phyloP scores from a whole-genome alignment of 345 rosid species.

The Eutrema heterophyllum region DNA sequence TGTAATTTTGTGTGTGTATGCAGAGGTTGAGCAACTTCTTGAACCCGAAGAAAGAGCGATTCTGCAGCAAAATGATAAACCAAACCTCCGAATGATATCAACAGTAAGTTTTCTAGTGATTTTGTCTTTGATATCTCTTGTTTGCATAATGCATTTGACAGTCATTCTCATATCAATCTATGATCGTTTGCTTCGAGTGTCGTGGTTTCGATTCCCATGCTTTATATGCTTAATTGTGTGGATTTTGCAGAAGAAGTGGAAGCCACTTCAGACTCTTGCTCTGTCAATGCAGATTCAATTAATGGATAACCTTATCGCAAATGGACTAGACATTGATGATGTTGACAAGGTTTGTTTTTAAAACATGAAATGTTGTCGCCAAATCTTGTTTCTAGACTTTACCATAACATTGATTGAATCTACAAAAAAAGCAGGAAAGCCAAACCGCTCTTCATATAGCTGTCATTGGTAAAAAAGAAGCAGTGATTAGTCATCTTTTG shows the following conservation, averaged over 20 bases:
- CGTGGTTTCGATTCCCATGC: neutral
- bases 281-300: slow-evolving; percentile 61
- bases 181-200: slow-evolving; percentile 1
- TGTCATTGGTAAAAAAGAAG: slow-evolving; percentile 81
- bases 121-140: neutral
- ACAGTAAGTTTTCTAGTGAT: slow-evolving; percentile 27
- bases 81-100: slow-evolving; percentile 43
- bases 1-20: neutral
- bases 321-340: slow-evolving; percentile 59
- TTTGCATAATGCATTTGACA: neutral
- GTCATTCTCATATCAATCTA: neutral
- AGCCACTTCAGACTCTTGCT: slow-evolving; percentile 77
- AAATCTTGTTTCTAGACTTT: neutral
- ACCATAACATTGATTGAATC: neutral
- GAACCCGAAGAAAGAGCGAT: slow-evolving; percentile 67
- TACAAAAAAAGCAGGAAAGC: slow-evolving; percentile 48
- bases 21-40: slow-evolving; percentile 74
- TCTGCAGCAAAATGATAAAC: slow-evolving; percentile 56
- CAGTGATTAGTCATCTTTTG: slow-evolving; percentile 86
- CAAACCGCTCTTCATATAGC: slow-evolving; percentile 80
- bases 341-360: slow-evolving; percentile 56
- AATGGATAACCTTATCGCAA: slow-evolving; percentile 67
- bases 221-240: neutral
- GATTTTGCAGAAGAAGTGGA: slow-evolving; percentile 69
- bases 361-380: neutral